Base-by-base conservation (phyloP, 2,329 filamentous ascomycete species). In the Ascochyta pisi region DNA sequence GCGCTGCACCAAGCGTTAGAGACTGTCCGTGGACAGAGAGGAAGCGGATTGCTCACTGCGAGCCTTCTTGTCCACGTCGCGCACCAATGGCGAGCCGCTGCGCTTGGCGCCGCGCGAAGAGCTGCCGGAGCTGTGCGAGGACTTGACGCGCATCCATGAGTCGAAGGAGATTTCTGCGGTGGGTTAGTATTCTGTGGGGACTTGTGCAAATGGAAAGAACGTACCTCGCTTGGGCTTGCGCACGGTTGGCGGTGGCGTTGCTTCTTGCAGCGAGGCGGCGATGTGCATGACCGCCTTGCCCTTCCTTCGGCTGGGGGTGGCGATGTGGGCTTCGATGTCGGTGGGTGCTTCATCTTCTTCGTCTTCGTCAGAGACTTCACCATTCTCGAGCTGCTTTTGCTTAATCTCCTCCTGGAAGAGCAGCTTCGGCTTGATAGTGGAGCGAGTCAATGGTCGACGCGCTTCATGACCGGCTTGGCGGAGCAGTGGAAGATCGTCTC, bases 361-460 rank as follows among this genome's bases (percentile, higher is more conserved):
- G 34, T 90, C 86, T 50, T 87, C 85, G 46, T 86, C 82, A 1
- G 80, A 73, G 5, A 71, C 69, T 1, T 67, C 67, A 41, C 71
- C 69, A 26, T 77, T 71, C 53, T 78, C 76, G 23, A 75, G 74
- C 45, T 75, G 64, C 68, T 75, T 64, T 70, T 78, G 71, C 57
- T 81, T 73, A 62, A 81, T 81, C 59, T 78, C 79, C 37, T 78
- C 75, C 4, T 86, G 85, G 76, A 91, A 93, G 7, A 93, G 82
- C 8, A 91, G 83, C 31, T 88, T 86, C 13, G 89, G 89, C 75
- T 89, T 88, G 70, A 92, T 82, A 1, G 84, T 80, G n/a, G 88
- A 87, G 54, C 89, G 86, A 23, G 87, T 89, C 49, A 89, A 76
- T 22, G 82, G 85, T 27, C 81, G 81, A 31, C 73, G 64, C 38